Percentiles rank a stretch among this genome's conserved stretches.
These are phyloP conservation scores for Tulasnella sp. DNA, from an alignment of 768 basidiomycete species.

Conservation along the genomic window DNA sequence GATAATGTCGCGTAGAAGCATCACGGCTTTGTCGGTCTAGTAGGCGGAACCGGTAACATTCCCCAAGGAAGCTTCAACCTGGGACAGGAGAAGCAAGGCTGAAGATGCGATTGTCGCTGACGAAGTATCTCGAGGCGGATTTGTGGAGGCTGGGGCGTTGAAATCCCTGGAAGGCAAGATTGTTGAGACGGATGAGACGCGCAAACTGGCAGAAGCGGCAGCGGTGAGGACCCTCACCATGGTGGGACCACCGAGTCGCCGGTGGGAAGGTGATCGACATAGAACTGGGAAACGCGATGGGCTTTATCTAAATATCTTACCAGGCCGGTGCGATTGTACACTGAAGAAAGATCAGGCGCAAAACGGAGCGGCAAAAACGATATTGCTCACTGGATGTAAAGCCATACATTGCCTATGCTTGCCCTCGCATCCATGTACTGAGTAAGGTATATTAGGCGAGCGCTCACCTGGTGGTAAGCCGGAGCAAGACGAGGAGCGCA, in stretches of 20 bases:
- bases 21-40: constrained; percentile 42
- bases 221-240: constrained; percentile 35
- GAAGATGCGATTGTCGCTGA: constrained; percentile 54
- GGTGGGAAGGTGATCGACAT: constrained; percentile 46
- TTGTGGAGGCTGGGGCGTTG: constrained; percentile 47
- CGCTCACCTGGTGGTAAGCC: too few relatives aligned
- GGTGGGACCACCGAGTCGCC: constrained; percentile 52
- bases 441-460: background rate
- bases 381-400: constrained; percentile 58
- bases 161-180: constrained; percentile 55
- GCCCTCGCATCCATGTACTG: constrained; percentile 67
- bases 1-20: constrained; percentile 19
- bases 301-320: constrained; percentile 49
- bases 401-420: constrained; percentile 62
- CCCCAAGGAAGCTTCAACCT: constrained; percentile 30
- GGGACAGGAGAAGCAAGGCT: constrained; percentile 48
- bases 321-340: constrained; percentile 47
- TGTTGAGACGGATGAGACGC: too few relatives aligned
- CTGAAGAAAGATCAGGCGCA: constrained; percentile 30
- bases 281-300: constrained; percentile 47
- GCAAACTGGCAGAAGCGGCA: too few relatives aligned
- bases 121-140: constrained; percentile 53
- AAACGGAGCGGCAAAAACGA: too few relatives aligned
- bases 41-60: constrained; percentile 26
- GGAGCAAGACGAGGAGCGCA: background rate